Evolutionary conservation across 176 grass and related monocot species (phyloP), one percentile per base, ranked within the genome.

Genomic region (Echinochloa phyllopogon): DNA sequence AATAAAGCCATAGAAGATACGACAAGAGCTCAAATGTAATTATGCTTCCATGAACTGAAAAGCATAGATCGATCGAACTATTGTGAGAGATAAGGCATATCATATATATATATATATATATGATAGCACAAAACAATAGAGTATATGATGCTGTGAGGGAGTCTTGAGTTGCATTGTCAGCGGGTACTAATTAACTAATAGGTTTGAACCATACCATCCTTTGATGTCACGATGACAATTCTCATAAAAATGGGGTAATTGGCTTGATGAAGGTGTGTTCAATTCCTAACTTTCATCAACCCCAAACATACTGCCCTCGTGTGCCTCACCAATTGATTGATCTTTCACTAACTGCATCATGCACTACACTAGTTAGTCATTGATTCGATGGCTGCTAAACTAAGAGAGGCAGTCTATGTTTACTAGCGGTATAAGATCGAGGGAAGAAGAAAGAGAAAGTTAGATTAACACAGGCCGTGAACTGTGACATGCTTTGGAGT

Each of bases 321-420:
- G 55, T 27, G 75, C 37, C 56, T 17, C 13, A 18, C 16, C 9
- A 71, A 36, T 23, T 15, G 5, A 5, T 49, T 56, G 36, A 15
- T 58, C 14, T 42, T 36, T 29, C 21, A 5, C 65, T 33, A 40
- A 41, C 9, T 12, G 73, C 33, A 23, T 48, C 76, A 49, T 13
- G 10, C 2, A n/a, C 47, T 50, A 37, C 18, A 33, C 33, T 40
- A 39, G 4, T 78, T 45, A 44, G 0, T 4, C 29, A 16, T 21
- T 37, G 16, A 52, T 41, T 27, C 3, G 36, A 7, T 56, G 12
- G 33, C 14, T 0, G 23, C 50, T 49, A 78, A 45, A 72, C 40
- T 68, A 66, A 14, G 61, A 51, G 36, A 11, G 13, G 24, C 18
- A 40, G 21, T 76, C 83, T 76, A 76, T 57, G 83, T 56, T 84